These are phyloP conservation scores for Alternaria hordeiaustralica DNA, from an alignment of 2,329 filamentous ascomycete genomes.

Conservation along the genomic window DNA sequence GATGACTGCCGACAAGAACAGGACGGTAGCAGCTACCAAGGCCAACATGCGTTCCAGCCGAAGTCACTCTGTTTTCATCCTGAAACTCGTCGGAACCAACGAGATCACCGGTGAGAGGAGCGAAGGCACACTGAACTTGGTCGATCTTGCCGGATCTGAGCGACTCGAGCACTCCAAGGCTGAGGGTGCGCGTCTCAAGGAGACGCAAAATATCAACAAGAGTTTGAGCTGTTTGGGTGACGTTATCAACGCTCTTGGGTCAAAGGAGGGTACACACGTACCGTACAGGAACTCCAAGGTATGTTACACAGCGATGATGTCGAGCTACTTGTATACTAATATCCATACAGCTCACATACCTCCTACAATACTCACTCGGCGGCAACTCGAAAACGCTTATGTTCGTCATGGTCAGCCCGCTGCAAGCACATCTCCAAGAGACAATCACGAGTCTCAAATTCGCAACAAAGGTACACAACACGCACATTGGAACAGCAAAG, in stretches of 20 bases:
- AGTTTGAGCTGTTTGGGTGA: conserved; percentile 90
- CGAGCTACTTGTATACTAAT: conserved; percentile 10
- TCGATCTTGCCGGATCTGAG: conserved; percentile 94
- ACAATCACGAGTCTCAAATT: conserved; percentile 95
- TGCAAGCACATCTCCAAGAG: conserved; percentile 89
- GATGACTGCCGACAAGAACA: conserved; percentile 79
- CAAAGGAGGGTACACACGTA: conserved; percentile 77
- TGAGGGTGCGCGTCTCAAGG: conserved; percentile 84
- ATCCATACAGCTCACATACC: conserved; percentile 74
- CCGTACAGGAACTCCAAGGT: conserved; percentile 96
- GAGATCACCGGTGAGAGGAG: conserved; percentile 79
- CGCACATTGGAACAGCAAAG: conserved; percentile 89
- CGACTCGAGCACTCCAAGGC: conserved; percentile 85
- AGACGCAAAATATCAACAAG: conserved; percentile 98
- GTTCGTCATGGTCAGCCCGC: conserved; percentile 97
- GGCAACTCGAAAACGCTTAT: conserved; percentile 98
- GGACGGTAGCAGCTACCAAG: conserved; percentile 94
- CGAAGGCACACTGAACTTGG: conserved; percentile 92
- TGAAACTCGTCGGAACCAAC: conserved; percentile 73
- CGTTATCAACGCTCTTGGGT: conserved; percentile 91
- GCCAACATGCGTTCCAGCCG: conserved; percentile 94
- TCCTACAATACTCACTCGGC: conserved; percentile 91
- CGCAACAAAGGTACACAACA: conserved; percentile 93
- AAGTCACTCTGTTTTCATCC: conserved; percentile 94
- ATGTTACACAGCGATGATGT: conserved; percentile 27